Evolutionary conservation across 176 grass and related monocot genomes (phyloP).

Genomic region (Ananas comosus): DNA sequence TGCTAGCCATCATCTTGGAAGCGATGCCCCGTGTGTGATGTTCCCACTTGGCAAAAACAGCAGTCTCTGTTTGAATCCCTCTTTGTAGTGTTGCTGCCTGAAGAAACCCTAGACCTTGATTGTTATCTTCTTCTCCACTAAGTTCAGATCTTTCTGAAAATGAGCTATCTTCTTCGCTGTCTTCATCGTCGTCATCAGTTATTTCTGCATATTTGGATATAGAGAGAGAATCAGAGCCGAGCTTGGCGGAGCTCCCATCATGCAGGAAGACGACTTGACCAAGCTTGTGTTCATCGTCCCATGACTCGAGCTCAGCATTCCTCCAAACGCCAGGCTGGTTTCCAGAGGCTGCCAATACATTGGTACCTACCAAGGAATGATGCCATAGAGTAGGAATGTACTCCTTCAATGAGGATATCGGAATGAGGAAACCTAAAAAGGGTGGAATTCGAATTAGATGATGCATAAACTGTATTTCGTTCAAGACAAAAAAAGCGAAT

Average conservation of each 20-base stretch:
- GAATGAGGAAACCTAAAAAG: slow-evolving; percentile 50
- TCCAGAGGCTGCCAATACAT: slow-evolving; percentile 47
- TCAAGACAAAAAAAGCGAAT: background rate
- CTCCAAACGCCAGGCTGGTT: slow-evolving; percentile 57
- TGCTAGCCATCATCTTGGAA: slow-evolving; percentile 98
- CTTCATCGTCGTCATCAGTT: slow-evolving; percentile 41
- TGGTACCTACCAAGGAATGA: slow-evolving; percentile 74
- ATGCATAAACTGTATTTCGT: background rate
- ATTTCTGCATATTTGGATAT: slow-evolving; percentile 59
- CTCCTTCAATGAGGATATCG: slow-evolving; percentile 48
- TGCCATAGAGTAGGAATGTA: slow-evolving; percentile 70
- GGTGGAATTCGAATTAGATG: slow-evolving; percentile 29
- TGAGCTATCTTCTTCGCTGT: slow-evolving; percentile 31
- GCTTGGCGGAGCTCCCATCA: slow-evolving; percentile 53
- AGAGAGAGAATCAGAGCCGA: slow-evolving; percentile 54
- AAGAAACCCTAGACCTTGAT: slow-evolving; percentile 67
- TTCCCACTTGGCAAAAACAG: slow-evolving; percentile 89
- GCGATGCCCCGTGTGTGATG: slow-evolving; percentile 79
- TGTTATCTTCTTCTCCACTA: slow-evolving; percentile 35
- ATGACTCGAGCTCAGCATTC: slow-evolving; percentile 79
- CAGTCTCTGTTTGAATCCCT: slow-evolving; percentile 75
- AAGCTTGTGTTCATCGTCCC: slow-evolving; percentile 60
- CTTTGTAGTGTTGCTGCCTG: slow-evolving; percentile 42
- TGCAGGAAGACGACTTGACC: slow-evolving; percentile 65
- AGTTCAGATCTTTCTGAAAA: slow-evolving; percentile 11